Conservation (phyloP, 495 filamentous ascomycete genomes). For the Podospora appendiculata region DNA sequence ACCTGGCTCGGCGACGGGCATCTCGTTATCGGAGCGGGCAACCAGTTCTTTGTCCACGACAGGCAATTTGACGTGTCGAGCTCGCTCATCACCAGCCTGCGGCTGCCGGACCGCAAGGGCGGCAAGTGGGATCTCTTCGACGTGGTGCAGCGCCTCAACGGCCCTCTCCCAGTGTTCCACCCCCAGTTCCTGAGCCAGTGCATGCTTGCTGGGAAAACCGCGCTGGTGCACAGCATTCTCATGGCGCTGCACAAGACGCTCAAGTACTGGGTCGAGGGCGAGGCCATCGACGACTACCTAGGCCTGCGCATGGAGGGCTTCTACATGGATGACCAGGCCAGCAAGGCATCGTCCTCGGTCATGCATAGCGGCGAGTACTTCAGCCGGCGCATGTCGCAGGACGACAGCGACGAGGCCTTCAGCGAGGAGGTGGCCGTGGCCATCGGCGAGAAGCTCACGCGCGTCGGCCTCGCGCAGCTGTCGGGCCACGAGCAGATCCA, state of each 20-base stretch:
- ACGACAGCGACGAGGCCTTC: slow-evolving; percentile 54
- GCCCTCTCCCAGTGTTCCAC: slow-evolving; percentile 85
- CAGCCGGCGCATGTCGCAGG: slow-evolving; percentile 27
- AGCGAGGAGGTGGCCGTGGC: slow-evolving; percentile 62
- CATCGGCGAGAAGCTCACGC: slow-evolving; percentile 72
- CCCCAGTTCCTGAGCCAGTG: slow-evolving; percentile 88
- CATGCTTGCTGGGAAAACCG: slow-evolving; percentile 71
- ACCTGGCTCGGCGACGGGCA: slow-evolving; percentile 81
- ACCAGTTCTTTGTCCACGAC: slow-evolving; percentile 85
- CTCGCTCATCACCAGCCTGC: slow-evolving; percentile 55
- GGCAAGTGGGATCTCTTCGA: slow-evolving; percentile 62
- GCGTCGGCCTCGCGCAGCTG: slow-evolving; percentile 69
- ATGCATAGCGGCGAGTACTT: slow-evolving; percentile 19
- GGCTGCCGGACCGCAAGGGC: slow-evolving; percentile 45
- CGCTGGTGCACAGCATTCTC: slow-evolving; percentile 66
- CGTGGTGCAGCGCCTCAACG: slow-evolving; percentile 74
- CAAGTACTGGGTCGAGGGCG: slow-evolving; percentile 77
- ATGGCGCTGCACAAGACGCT: slow-evolving; percentile 68
- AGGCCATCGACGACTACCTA: slow-evolving; percentile 72
- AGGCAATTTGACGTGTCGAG: slow-evolving; percentile 59
- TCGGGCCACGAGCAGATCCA: slow-evolving; percentile 86
- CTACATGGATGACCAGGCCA: slow-evolving; percentile 32
- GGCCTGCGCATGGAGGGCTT: slow-evolving; percentile 68
- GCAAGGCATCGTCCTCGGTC: slow-evolving; percentile 9
- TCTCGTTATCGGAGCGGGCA: slow-evolving; percentile 81